Evolutionary conservation across 495 filamentous ascomycete species (phyloP).

Genomic region (Aspergillus indologenus): DNA sequence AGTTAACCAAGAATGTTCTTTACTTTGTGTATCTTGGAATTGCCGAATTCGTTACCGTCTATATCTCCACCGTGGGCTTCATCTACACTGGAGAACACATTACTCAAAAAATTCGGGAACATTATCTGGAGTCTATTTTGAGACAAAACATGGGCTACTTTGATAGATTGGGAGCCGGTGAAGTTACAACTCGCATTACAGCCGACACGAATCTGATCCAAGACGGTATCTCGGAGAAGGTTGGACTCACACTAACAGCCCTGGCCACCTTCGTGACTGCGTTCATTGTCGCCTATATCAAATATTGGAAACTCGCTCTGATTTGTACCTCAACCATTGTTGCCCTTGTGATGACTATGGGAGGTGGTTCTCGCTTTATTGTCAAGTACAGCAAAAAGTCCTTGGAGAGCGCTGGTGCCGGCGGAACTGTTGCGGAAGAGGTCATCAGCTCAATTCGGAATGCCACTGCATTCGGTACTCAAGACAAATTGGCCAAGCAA

Average conservation of each 20-base stretch:
- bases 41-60: slow-evolving; percentile 77
- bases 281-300: slow-evolving; percentile 85
- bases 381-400: slow-evolving; percentile 75
- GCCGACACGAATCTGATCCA: slow-evolving; percentile 87
- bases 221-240: slow-evolving; percentile 84
- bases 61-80: slow-evolving; percentile 80
- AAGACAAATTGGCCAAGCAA: slow-evolving; percentile 79
- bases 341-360: slow-evolving; percentile 73
- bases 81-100: slow-evolving; percentile 93
- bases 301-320: slow-evolving; percentile 78
- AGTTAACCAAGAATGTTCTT: slow-evolving; percentile 64
- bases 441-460: slow-evolving; percentile 92
- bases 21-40: slow-evolving; percentile 93
- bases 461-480: slow-evolving; percentile 88
- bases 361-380: slow-evolving; percentile 66
- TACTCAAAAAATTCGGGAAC: slow-evolving; percentile 77
- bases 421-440: slow-evolving; percentile 89
- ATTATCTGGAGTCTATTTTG: slow-evolving; percentile 79
- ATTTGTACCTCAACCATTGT: slow-evolving; percentile 77
- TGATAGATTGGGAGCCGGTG: slow-evolving; percentile 85
- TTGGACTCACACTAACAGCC: slow-evolving; percentile 70
- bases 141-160: slow-evolving; percentile 91
- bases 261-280: slow-evolving; percentile 78
- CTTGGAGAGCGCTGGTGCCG: slow-evolving; percentile 72
- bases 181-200: slow-evolving; percentile 90